Percentiles rank a stretch among this genome's conserved stretches.
Evolutionary conservation across 164 flowering plant genomes (phyloP).

Genomic region (Liquidambar formosana): DNA sequence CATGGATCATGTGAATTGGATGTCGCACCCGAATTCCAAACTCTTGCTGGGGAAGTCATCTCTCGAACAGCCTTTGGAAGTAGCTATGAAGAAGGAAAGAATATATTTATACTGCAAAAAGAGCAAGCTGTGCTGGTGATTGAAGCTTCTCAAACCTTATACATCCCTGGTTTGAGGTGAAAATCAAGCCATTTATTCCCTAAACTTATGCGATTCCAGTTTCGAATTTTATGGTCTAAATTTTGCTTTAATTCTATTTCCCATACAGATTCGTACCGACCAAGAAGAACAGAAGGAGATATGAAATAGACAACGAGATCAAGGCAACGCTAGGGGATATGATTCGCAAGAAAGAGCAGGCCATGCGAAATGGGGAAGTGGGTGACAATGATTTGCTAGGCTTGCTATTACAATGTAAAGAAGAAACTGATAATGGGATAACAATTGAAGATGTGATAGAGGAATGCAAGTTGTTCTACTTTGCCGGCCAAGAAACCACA

Average conservation of each 20-base stretch:
- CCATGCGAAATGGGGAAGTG: constrained; percentile 16
- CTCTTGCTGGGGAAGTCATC: constrained; percentile 43
- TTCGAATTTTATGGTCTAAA: too few species aligned
- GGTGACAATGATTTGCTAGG: constrained; percentile 32
- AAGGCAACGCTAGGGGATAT: constrained; percentile 21
- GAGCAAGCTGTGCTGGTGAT: constrained; percentile 32
- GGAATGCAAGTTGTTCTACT: constrained; percentile 54
- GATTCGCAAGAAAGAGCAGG: constrained; percentile 21
- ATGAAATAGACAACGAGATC: constrained; percentile 27
- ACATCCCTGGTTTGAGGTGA: constrained; percentile 58
- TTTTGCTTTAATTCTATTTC: neutral
- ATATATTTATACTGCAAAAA: constrained; percentile 45
- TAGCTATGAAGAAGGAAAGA: constrained; percentile 47
- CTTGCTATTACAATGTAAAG: constrained; percentile 30
- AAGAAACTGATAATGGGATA: constrained; percentile 20
- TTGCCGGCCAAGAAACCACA: constrained; percentile 58
- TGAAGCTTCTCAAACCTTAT: constrained; percentile 26
- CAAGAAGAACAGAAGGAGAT: constrained; percentile 36
- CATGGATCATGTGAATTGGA: constrained; percentile 42
- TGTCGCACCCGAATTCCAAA: constrained; percentile 44
- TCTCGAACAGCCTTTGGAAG: constrained; percentile 58
- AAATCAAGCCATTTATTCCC: neutral
- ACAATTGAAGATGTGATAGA: constrained; percentile 47
- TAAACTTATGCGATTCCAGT: too few species aligned
- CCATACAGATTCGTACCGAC: constrained; percentile 37